Percentiles rank a stretch among this genome's conserved stretches.
Evolutionary conservation across 2,329 filamentous ascomycete species (phyloP).

Genomic region (Talaromyces sp.): DNA sequence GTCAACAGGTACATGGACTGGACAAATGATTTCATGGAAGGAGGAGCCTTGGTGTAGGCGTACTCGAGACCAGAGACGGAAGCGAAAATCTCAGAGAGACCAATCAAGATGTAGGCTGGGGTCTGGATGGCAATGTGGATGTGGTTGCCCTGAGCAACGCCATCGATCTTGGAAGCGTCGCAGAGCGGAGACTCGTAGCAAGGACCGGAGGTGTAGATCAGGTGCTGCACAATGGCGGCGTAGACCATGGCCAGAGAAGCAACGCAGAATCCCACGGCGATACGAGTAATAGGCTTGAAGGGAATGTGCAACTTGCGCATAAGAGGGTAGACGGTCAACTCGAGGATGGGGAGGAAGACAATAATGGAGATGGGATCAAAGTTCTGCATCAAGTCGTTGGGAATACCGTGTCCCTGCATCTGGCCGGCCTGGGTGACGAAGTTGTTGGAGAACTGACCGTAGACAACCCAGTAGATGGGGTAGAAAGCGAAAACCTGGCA

Average conservation of each 20-base stretch:
- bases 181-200: slow-evolving; percentile 43
- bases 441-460: slow-evolving; percentile 55
- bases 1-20: slow-evolving; percentile 51
- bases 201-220: slow-evolving; percentile 49
- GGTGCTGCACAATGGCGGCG: slow-evolving; percentile 52
- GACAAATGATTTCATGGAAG: slow-evolving; percentile 60
- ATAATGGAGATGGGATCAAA: slow-evolving; percentile 70
- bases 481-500: slow-evolving; percentile 69
- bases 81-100: slow-evolving; percentile 52
- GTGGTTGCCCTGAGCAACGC: slow-evolving; percentile 30
- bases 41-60: slow-evolving; percentile 66
- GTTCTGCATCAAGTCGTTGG: slow-evolving; percentile 73
- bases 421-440: slow-evolving; percentile 46
- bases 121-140: slow-evolving; percentile 42
- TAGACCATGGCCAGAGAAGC: slow-evolving; percentile 58
- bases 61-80: slow-evolving; percentile 67
- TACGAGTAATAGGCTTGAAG: slow-evolving; percentile 72
- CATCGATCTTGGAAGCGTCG: slow-evolving; percentile 25
- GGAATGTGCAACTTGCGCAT: slow-evolving; percentile 58
- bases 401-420: slow-evolving; percentile 62
- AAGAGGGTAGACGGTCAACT: slow-evolving; percentile 62
- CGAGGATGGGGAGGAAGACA: slow-evolving; percentile 67
- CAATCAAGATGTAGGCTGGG: slow-evolving; percentile 41
- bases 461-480: slow-evolving; percentile 34
- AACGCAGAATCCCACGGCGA: slow-evolving; percentile 63